Evolutionary conservation across 2,329 filamentous ascomycete species (phyloP), one percentile per base, ranked within the genome.

Genomic region (Domatiomyces globalis): DNA sequence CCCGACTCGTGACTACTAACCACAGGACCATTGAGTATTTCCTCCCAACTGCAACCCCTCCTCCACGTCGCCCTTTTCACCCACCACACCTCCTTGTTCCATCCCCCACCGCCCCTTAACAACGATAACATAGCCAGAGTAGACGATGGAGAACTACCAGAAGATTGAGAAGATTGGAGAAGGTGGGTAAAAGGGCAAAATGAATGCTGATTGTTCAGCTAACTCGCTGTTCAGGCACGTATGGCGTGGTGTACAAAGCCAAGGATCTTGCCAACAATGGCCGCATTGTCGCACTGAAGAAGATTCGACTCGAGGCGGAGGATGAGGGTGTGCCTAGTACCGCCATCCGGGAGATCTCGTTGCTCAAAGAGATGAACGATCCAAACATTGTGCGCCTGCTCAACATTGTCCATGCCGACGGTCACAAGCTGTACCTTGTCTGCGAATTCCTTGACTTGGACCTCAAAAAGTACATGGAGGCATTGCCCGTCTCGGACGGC

Each of bases 131-230:
- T 46, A 2, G 33, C 33, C 33, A 39, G 33, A 4, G 33, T 39
- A 15, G 33, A 67, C 55, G 60, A 94, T 95, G 88, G 87, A 95
- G 70, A 94, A 94, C 72, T 95, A 95, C 69, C 86, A 94, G 72
- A 94, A 94, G 73, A 79, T 95, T 64, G 88, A 95, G 74, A 95
- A 95, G 76, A 88, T 95, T 64, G 88, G 88, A 69, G 88, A 95
- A 79, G 88, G 88, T 92, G 72, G 62, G 78, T 67, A 49, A 12
- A 27, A 42, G 7, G 29, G 19, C 10, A 19, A 45, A 8, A n/a
- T 27, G 2, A 9, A 39, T 18, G 36, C 27, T 18, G 9, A 29
- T n/a, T 29, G 5, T n/a, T 42, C 46, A 17, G 39, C 51, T 47
- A 43, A 55, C 43, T 47, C 17, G 45, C 39, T 27, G 20, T 48